Evolutionary conservation across 805 yeast genomes (phyloP).

Genomic region (Yarrowia hollandica): DNA sequence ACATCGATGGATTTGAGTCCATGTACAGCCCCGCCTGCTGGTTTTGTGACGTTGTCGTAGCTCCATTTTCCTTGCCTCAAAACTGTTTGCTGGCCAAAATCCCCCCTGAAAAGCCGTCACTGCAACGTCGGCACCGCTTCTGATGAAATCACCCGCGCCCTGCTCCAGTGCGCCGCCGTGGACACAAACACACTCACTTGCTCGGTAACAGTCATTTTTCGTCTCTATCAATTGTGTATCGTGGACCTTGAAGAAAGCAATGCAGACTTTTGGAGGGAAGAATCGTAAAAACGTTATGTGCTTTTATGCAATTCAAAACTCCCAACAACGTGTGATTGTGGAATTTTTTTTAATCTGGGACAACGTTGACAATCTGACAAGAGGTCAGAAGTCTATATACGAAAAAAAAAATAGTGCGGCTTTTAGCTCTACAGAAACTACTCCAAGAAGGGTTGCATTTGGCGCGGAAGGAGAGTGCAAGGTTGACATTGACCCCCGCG

Average conservation of each 20-base stretch:
- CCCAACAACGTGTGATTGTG: constrained; percentile 24
- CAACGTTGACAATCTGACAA: constrained; percentile 13
- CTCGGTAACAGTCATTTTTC: constrained; percentile 28
- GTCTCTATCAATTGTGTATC: constrained; percentile 25
- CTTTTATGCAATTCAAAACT: constrained; percentile 14
- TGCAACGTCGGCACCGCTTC: too few relatives aligned
- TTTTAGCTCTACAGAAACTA: not conserved
- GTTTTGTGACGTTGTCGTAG: not conserved
- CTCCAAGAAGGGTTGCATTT: not conserved
- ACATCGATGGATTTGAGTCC: not conserved
- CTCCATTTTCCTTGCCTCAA: not conserved
- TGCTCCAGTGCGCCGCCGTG: too few relatives aligned
- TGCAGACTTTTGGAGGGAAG: constrained; percentile 26
- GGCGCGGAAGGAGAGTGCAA: too few relatives aligned
- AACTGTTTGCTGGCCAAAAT: not conserved
- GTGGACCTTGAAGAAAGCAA: constrained; percentile 27
- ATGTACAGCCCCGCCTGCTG: not conserved
- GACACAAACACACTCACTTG: constrained; percentile 12
- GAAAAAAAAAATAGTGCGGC: constrained; percentile 7
- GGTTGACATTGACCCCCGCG: too few relatives aligned
- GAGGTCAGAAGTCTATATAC: constrained; percentile 4
- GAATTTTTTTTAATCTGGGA: constrained; percentile 12
- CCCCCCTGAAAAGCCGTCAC: not conserved
- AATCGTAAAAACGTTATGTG: constrained; percentile 14
- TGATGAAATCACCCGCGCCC: too few relatives aligned